These are phyloP conservation scores for Amauroascus verrucosus DNA, from an alignment of 2,329 filamentous ascomycete species.

Conservation along the genomic window DNA sequence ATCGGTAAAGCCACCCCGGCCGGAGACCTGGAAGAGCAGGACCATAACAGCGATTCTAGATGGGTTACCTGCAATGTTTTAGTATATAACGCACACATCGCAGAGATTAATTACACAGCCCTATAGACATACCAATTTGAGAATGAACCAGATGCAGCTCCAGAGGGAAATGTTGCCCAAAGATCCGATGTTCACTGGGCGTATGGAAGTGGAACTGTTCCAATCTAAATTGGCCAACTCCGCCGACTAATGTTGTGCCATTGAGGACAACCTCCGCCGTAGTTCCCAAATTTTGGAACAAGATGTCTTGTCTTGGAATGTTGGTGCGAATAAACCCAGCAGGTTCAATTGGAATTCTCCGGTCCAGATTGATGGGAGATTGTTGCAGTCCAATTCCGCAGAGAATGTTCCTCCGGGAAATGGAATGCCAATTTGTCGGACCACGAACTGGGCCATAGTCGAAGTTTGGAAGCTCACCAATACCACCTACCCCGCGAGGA, in stretches of 20 bases:
- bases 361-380: conserved; percentile 47
- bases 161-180: conserved; percentile 41
- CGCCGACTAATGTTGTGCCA: conserved; percentile 36
- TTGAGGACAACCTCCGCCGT: conserved; percentile 44
- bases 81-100: background rate
- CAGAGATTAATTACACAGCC: background rate
- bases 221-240: conserved; percentile 35
- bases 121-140: conserved; percentile 2
- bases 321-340: conserved; percentile 18
- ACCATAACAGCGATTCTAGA: conserved; percentile 5
- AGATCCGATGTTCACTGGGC: conserved; percentile 48
- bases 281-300: conserved; percentile 40
- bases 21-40: conserved; percentile 3
- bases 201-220: conserved; percentile 53
- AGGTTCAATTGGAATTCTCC: conserved; percentile 16
- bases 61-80: conserved; percentile 1
- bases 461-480: conserved; percentile 30
- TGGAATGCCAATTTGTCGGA: conserved; percentile 45
- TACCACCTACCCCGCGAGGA: conserved; percentile 24
- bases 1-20: conserved; percentile 1
- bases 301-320: conserved; percentile 18
- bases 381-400: conserved; percentile 44
- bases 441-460: conserved; percentile 37
- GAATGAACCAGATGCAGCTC: conserved; percentile 48
- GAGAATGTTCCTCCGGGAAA: conserved; percentile 36